Evolutionary conservation across 805 yeast species (phyloP).

Genomic region (Debaryomyces maramus): DNA sequence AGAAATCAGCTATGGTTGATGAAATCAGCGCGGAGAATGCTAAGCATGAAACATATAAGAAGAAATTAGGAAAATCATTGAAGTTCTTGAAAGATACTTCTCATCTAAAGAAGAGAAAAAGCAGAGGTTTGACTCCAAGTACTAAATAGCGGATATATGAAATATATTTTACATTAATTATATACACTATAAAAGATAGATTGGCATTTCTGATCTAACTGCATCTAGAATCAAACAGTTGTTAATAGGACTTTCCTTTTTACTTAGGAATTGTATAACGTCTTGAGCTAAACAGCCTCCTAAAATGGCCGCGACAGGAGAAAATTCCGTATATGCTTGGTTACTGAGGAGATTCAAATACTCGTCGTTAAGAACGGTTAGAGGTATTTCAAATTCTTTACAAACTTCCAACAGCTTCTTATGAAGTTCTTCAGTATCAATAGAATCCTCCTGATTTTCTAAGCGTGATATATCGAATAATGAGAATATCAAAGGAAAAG

Average conservation of each 20-base stretch:
- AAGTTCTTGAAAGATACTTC: constrained; percentile 39
- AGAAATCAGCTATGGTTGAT: constrained; percentile 18
- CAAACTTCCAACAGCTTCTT: constrained; percentile 30
- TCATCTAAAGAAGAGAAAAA: constrained; percentile 43
- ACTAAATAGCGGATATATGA: constrained; percentile 6
- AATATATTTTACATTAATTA: background rate
- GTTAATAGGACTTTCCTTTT: constrained; percentile 76
- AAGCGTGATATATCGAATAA: constrained; percentile 45
- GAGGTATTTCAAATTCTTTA: constrained; percentile 39
- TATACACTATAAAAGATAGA: constrained; percentile 48
- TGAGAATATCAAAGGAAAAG: constrained; percentile 61
- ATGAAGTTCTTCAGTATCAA: constrained; percentile 30
- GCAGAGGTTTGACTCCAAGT: constrained; percentile 38
- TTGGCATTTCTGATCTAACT: constrained; percentile 68
- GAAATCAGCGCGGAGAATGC: constrained; percentile 24
- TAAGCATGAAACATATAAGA: constrained; percentile 23
- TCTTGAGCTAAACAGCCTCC: constrained; percentile 94
- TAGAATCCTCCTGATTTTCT: constrained; percentile 18
- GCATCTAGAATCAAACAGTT: constrained; percentile 81
- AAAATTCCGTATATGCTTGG: constrained; percentile 64
- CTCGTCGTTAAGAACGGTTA: constrained; percentile 42
- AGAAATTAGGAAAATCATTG: constrained; percentile 32
- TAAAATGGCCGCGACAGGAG: constrained; percentile 81
- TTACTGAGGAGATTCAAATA: constrained; percentile 40
- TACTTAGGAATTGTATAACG: constrained; percentile 76